A percentile compares a stretch with the other conserved stretches of the same genome.
Evolutionary conservation across 306 rosid species (phyloP).

Genomic region (Rubus parviflorus): DNA sequence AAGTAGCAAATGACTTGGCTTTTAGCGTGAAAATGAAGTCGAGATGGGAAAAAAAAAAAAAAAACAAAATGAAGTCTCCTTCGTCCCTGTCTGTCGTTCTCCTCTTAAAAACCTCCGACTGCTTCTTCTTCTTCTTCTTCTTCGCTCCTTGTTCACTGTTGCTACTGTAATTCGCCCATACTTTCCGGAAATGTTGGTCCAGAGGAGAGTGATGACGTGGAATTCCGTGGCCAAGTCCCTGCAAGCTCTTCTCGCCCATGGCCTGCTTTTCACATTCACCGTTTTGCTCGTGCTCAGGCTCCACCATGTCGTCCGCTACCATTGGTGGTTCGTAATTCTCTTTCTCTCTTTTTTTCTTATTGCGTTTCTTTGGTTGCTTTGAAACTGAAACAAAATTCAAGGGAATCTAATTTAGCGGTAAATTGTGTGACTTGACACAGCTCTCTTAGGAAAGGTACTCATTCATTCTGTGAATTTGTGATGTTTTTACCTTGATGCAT

Average conservation of each 20-base stretch:
- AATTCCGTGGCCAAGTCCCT: constrained; percentile 68
- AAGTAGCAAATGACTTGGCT: neutral
- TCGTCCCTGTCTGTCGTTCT: neutral
- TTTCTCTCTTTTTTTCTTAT: neutral
- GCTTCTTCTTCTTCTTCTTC: neutral
- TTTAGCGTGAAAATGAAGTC: constrained; percentile 8
- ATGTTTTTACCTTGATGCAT: constrained; percentile 15
- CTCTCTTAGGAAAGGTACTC: too few relatives aligned
- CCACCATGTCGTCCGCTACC: constrained; percentile 37
- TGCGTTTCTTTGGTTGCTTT: constrained; percentile 21
- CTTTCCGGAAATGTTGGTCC: constrained; percentile 43
- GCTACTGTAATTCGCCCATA: neutral
- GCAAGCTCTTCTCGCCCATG: constrained; percentile 62
- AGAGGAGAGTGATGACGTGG: constrained; percentile 77
- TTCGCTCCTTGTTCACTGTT: neutral
- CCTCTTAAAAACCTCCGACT: neutral
- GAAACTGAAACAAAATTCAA: constrained; percentile 4
- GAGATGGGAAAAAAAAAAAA: neutral
- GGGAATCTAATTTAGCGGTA: neutral
- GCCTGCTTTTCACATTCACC: constrained; percentile 69
- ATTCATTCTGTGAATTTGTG: neutral
- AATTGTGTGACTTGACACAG: too few relatives aligned
- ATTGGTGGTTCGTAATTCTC: constrained; percentile 74
- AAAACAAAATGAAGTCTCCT: neutral
- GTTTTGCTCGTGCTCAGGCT: constrained; percentile 68